phyloP scores from a whole-genome alignment of 2,329 filamentous ascomycete genomes.

The Westerdykella sp. region DNA sequence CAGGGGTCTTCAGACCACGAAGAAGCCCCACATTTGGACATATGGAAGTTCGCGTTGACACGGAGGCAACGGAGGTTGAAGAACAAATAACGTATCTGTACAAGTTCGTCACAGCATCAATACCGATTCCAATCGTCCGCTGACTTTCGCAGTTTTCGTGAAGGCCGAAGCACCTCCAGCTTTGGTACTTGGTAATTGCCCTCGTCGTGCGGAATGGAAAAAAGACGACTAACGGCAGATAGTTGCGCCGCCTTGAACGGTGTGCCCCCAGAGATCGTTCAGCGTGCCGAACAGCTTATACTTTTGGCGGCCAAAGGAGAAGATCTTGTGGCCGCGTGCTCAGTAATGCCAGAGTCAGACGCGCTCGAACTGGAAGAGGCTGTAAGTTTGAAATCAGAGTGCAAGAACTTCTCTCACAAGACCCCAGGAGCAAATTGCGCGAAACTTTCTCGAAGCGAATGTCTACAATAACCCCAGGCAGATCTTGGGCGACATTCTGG shows the following conservation, averaged over 20 bases:
- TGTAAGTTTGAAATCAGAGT: slow-evolving; percentile 35
- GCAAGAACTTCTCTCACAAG: slow-evolving; percentile 6
- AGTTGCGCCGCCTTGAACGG: slow-evolving; percentile 83
- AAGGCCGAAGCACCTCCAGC: slow-evolving; percentile 69
- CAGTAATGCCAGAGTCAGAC: slow-evolving; percentile 59
- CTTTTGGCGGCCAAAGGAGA: slow-evolving; percentile 63
- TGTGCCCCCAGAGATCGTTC: slow-evolving; percentile 63
- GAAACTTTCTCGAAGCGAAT: slow-evolving; percentile 39
- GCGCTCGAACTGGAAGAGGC: slow-evolving; percentile 61
- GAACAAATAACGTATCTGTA: slow-evolving; percentile 71
- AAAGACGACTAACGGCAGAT: slow-evolving; percentile 3
- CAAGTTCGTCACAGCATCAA: slow-evolving; percentile 39
- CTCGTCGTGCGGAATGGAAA: background rate
- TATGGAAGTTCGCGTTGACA: slow-evolving; percentile 63
- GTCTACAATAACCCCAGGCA: slow-evolving; percentile 28
- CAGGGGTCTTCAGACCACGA: slow-evolving; percentile 49
- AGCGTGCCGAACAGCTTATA: slow-evolving; percentile 69
- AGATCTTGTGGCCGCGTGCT: slow-evolving; percentile 68
- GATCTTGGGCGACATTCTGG: slow-evolving; percentile 36
- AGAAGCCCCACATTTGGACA: slow-evolving; percentile 56
- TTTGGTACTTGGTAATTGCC: slow-evolving; percentile 62
- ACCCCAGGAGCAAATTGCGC: slow-evolving; percentile 37
- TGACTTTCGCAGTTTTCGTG: slow-evolving; percentile 39
- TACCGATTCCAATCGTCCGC: background rate
- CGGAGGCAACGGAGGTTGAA: slow-evolving; percentile 45